These are phyloP conservation scores for Peronosclerospora sorghi DNA, from an alignment of 352 stramenopile species.

Conservation along the genomic window DNA sequence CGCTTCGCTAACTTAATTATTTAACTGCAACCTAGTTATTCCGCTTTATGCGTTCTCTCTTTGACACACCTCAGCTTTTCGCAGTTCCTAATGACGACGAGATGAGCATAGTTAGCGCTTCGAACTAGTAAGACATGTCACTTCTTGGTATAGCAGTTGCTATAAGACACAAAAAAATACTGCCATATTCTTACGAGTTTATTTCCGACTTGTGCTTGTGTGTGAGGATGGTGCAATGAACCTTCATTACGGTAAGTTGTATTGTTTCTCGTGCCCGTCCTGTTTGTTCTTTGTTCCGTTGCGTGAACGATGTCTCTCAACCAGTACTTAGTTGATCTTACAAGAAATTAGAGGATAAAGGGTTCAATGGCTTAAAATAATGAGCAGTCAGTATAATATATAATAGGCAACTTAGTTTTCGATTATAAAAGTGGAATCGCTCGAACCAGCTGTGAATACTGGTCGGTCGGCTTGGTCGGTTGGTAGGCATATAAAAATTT, in stretches of 20 bases:
- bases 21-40: not conserved
- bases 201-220: constrained; percentile 1
- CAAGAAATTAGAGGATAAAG: not conserved
- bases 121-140: not conserved
- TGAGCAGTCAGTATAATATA: not conserved
- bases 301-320: constrained; percentile 2
- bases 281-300: constrained; percentile 21
- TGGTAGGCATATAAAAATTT: constrained; percentile 12
- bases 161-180: not conserved
- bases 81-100: constrained; percentile 4
- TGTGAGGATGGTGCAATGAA: constrained; percentile 8
- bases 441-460: constrained; percentile 6
- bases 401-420: not conserved
- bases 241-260: constrained; percentile 14
- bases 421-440: not conserved
- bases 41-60: not conserved
- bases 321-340: not conserved
- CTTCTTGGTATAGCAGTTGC: not conserved
- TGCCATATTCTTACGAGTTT: not conserved
- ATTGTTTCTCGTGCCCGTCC: constrained; percentile 17
- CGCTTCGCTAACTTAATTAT: no score
- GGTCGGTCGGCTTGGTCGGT: constrained; percentile 20
- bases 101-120: constrained; percentile 7
- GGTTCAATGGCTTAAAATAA: not conserved
- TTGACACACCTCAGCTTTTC: constrained; percentile 6